These are phyloP conservation scores for Sisymbrium altissimum DNA, from an alignment of 345 rosid genomes.

Conservation along the genomic window DNA sequence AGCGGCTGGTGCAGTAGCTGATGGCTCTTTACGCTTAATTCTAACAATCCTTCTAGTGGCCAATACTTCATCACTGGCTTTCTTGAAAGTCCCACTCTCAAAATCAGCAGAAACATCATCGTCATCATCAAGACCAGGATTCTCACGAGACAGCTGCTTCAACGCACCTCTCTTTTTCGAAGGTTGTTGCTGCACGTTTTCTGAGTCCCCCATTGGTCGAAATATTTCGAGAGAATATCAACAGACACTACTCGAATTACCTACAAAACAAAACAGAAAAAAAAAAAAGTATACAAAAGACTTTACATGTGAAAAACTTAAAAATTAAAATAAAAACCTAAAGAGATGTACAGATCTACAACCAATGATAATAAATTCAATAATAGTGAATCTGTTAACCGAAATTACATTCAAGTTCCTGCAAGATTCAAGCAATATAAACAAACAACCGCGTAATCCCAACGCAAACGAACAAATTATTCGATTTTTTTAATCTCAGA, in stretches of 20 bases:
- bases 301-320: too few relatives aligned
- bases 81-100: conserved; percentile 83
- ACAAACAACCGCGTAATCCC: background rate
- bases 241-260: background rate
- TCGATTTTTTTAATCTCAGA: too few relatives aligned
- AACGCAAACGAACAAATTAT: too few relatives aligned
- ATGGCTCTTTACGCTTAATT: conserved; percentile 58
- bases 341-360: background rate
- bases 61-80: conserved; percentile 83
- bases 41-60: conserved; percentile 76
- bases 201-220: conserved; percentile 76
- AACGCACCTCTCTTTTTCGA: conserved; percentile 98
- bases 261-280: background rate
- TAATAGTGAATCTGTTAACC: background rate
- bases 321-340: too few relatives aligned
- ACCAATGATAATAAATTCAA: background rate
- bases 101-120: conserved; percentile 58
- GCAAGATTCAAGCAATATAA: background rate
- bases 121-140: conserved; percentile 84
- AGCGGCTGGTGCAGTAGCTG: conserved; percentile 39
- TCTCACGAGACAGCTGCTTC: conserved; percentile 76
- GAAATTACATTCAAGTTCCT: too few relatives aligned
- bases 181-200: conserved; percentile 58
- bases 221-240: background rate
- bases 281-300: background rate